A percentile compares a stretch with the other conserved stretches of the same genome.
Conservation (phyloP, 345 rosid genomes). For the Rubroshorea leprosula region DNA sequence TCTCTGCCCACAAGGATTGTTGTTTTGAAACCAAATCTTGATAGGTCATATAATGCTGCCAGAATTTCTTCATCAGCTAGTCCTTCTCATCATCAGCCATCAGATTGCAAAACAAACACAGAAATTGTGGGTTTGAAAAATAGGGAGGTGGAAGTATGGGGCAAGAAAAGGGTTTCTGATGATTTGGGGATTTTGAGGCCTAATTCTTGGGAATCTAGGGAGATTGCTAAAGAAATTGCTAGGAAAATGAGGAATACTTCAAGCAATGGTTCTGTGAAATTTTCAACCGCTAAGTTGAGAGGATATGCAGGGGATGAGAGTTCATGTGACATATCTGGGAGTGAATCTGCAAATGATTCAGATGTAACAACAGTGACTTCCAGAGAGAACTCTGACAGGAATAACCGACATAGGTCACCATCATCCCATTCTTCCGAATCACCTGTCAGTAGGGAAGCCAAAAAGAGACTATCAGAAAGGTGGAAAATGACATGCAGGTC, state of each 20-base stretch:
- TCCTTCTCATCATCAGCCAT: constrained; percentile 41
- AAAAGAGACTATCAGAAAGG: constrained; percentile 88
- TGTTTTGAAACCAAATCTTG: constrained; percentile 82
- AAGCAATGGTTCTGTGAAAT: constrained; percentile 32
- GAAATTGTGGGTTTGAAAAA: constrained; percentile 35
- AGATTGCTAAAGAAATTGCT: constrained; percentile 56
- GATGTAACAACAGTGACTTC: constrained; percentile 38
- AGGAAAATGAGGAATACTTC: constrained; percentile 51
- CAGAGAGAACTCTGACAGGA: constrained; percentile 39
- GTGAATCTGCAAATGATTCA: constrained; percentile 68
- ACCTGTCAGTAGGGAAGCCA: constrained; percentile 80
- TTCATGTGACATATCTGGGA: constrained; percentile 57
- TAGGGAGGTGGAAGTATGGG: constrained; percentile 28
- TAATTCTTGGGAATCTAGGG: constrained; percentile 59
- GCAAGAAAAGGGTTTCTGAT: constrained; percentile 39
- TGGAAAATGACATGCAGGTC: constrained; percentile 77
- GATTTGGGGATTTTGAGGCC: constrained; percentile 42
- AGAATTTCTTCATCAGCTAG: constrained; percentile 42
- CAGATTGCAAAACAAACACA: constrained; percentile 30
- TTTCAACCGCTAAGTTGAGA: constrained; percentile 43
- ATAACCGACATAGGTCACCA: constrained; percentile 31
- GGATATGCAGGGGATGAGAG: constrained; percentile 81
- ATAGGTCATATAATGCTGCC: constrained; percentile 40
- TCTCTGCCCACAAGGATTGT: constrained; percentile 70
- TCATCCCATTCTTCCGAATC: constrained; percentile 54